A percentile compares a stretch with the other conserved stretches of the same genome.
Conservation (phyloP, 2,329 filamentous ascomycete genomes). For the Fusarium aywerte region DNA sequence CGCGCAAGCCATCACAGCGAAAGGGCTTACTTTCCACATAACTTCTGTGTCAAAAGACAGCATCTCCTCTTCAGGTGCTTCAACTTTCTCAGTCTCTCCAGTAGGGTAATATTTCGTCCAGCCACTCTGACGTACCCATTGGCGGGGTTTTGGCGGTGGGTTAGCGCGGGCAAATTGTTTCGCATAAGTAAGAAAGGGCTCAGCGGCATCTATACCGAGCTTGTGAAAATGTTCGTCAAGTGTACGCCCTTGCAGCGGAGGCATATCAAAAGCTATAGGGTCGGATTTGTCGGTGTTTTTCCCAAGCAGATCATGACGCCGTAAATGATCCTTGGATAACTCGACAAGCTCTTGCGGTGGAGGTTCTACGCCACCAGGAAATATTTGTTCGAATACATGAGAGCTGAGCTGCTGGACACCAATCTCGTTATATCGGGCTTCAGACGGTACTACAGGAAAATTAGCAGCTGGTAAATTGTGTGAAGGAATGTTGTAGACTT, state of each 20-base stretch:
- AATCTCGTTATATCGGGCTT: slow-evolving; percentile 87
- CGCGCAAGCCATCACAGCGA: slow-evolving; percentile 96
- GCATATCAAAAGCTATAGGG: slow-evolving; percentile 88
- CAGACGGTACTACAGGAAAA: slow-evolving; percentile 56
- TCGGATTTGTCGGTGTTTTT: slow-evolving; percentile 83
- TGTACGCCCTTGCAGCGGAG: slow-evolving; percentile 78
- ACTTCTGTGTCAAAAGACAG: slow-evolving; percentile 97
- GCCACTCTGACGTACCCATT: slow-evolving; percentile 83
- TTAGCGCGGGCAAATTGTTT: slow-evolving; percentile 76
- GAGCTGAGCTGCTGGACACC: slow-evolving; percentile 92
- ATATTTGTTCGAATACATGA: slow-evolving; percentile 85
- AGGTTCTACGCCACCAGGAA: slow-evolving; percentile 66
- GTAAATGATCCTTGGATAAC: slow-evolving; percentile 83
- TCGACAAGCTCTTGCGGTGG: slow-evolving; percentile 78
- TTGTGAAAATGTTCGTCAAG: slow-evolving; percentile 95
- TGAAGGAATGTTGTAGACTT: slow-evolving; percentile 38
- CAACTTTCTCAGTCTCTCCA: slow-evolving; percentile 75
- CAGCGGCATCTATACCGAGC: slow-evolving; percentile 85
- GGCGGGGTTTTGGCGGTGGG: slow-evolving; percentile 68
- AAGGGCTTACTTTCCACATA: slow-evolving; percentile 92
- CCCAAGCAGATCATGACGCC: slow-evolving; percentile 85
- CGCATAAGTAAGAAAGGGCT: slow-evolving; percentile 81
- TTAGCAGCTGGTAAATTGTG: not conserved
- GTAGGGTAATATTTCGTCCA: slow-evolving; percentile 93
- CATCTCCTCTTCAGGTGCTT: slow-evolving; percentile 81